A percentile compares a stretch with the other conserved stretches of the same genome.
These are phyloP conservation scores for Epichloe coenophiala DNA, from an alignment of 2,329 filamentous ascomycete species.

Conservation along the genomic window DNA sequence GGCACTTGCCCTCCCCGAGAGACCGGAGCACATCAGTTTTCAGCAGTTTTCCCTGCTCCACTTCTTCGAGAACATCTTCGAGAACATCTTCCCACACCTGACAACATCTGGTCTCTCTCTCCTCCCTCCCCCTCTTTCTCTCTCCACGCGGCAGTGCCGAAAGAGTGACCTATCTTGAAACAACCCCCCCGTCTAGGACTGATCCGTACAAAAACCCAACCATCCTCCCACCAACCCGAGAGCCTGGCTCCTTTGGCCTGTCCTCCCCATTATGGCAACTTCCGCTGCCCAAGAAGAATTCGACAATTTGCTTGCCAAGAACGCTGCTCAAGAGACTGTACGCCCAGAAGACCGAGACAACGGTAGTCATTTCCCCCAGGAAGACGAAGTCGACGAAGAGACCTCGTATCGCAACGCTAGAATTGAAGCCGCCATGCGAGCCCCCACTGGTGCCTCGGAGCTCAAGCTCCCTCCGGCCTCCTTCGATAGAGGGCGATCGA, in stretches of 20 bases:
- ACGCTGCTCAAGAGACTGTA: constrained; percentile 28
- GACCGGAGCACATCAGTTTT: background rate
- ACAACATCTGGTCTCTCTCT: constrained; percentile 5
- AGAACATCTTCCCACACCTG: constrained; percentile 13
- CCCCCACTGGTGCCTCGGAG: constrained; percentile 37
- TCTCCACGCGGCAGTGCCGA: constrained; percentile 4
- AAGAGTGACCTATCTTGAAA: background rate
- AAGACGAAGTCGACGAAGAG: constrained; percentile 44
- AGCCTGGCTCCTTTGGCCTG: background rate
- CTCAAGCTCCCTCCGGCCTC: constrained; percentile 48
- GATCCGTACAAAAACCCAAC: constrained; percentile 1
- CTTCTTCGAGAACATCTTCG: constrained; percentile 23
- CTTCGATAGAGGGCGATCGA: constrained; percentile 57
- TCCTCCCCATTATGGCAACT: constrained; percentile 35
- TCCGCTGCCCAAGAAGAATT: constrained; percentile 56
- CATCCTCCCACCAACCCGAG: background rate
- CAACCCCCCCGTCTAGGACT: background rate
- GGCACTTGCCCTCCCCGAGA: no score
- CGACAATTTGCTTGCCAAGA: constrained; percentile 46
- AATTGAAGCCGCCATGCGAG: constrained; percentile 53
- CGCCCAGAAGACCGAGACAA: constrained; percentile 48
- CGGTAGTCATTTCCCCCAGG: constrained; percentile 29
- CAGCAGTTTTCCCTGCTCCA: constrained; percentile 9
- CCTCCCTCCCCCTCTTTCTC: constrained; percentile 1
- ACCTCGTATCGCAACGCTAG: constrained; percentile 37